Percentiles rank a stretch among this genome's conserved stretches.
phyloP scores from a whole-genome alignment of 2,329 filamentous ascomycete species.

The Bipolaris sorokiniana region DNA sequence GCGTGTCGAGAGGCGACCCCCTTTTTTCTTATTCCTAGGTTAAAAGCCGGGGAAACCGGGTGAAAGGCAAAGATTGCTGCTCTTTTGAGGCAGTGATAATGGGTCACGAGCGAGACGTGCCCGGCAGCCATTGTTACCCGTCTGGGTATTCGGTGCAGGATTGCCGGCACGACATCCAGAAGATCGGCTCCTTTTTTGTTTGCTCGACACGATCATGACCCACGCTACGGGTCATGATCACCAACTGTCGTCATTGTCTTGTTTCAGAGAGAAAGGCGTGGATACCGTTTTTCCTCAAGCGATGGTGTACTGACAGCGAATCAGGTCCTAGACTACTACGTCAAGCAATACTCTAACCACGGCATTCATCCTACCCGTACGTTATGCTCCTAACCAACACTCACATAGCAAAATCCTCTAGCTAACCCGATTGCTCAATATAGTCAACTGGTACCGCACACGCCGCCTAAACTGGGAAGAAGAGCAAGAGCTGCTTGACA shows the following conservation, averaged over 20 bases:
- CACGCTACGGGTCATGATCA: constrained; percentile 1
- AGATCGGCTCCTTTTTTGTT: constrained; percentile 7
- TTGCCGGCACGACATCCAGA: neutral
- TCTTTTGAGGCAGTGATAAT: neutral
- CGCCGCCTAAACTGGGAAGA: constrained; percentile 76
- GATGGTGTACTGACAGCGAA: constrained; percentile 55
- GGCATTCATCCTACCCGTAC: constrained; percentile 76
- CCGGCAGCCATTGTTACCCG: constrained; percentile 1
- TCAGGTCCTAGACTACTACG: constrained; percentile 72
- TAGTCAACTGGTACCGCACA: constrained; percentile 86
- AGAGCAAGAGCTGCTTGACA: constrained; percentile 58
- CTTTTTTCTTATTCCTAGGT: too few relatives aligned
- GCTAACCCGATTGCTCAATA: constrained; percentile 18
- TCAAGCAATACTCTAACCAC: constrained; percentile 70
- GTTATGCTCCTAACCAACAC: constrained; percentile 17
- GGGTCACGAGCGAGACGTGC: neutral
- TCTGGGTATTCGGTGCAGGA: constrained; percentile 3
- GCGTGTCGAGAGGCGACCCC: constrained; percentile 1
- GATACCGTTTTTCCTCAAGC: neutral
- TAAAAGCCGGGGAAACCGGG: neutral
- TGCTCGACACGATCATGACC: neutral
- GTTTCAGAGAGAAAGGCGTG: constrained; percentile 15
- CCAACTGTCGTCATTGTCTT: constrained; percentile 1
- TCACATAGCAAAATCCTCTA: neutral
- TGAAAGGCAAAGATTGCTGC: neutral